Percentiles rank a stretch among this genome's conserved stretches.
phyloP scores from a whole-genome alignment of 768 basidiomycete genomes.

The Amanita fuliginea region DNA sequence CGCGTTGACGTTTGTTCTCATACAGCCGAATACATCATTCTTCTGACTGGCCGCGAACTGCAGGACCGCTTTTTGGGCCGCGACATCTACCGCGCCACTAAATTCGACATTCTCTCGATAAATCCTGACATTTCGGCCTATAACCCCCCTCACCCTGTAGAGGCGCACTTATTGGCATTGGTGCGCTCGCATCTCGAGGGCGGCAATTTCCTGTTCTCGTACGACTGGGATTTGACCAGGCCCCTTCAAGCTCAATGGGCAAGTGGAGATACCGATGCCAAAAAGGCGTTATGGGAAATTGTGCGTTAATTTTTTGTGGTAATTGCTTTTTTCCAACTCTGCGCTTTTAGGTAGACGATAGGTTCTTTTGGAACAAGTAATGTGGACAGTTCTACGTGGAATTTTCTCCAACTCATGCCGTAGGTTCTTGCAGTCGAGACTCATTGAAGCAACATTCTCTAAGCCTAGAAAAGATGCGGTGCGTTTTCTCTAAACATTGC shows the following conservation, averaged over 20 bases:
- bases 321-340: not conserved
- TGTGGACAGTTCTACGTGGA: slow-evolving; percentile 38
- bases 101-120: slow-evolving; percentile 86
- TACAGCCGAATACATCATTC: slow-evolving; percentile 86
- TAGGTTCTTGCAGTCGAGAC: slow-evolving; percentile 27
- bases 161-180: slow-evolving; percentile 78
- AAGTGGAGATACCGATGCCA: slow-evolving; percentile 35
- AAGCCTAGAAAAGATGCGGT: slow-evolving; percentile 52
- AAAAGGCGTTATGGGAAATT: slow-evolving; percentile 64
- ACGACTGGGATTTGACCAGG: slow-evolving; percentile 83
- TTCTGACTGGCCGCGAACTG: slow-evolving; percentile 75
- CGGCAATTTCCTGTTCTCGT: slow-evolving; percentile 85
- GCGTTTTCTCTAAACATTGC: slow-evolving; percentile 16
- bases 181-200: slow-evolving; percentile 73
- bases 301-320: slow-evolving; percentile 30
- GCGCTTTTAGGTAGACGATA: slow-evolving; percentile 66
- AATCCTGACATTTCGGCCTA: slow-evolving; percentile 57
- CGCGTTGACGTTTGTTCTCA: not conserved
- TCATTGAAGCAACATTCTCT: slow-evolving; percentile 28
- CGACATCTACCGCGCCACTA: slow-evolving; percentile 80
- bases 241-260: slow-evolving; percentile 77
- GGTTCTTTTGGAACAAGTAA: slow-evolving; percentile 97
- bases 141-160: slow-evolving; percentile 72
- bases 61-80: slow-evolving; percentile 74
- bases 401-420: slow-evolving; percentile 37